phyloP scores from a whole-genome alignment of 768 basidiomycete genomes.

The Clitopilus hobsonii region DNA sequence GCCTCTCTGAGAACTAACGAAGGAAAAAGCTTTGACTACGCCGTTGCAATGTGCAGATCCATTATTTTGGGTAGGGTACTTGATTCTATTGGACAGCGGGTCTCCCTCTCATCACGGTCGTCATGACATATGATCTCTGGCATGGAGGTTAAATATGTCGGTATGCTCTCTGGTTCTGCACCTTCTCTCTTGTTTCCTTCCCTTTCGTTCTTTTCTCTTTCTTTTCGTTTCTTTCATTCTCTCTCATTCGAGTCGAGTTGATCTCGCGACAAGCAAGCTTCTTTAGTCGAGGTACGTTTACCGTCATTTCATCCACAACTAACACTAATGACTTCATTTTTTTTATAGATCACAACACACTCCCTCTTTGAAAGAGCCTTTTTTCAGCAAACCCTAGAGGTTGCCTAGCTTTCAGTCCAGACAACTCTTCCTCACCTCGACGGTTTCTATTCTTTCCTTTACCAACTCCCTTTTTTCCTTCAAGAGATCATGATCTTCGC shows the following conservation, averaged over 20 bases:
- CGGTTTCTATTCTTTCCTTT: constrained; percentile 24
- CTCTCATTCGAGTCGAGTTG: constrained; percentile 58
- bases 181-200: constrained; percentile 14
- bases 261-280: constrained; percentile 51
- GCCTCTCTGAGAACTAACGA: neutral
- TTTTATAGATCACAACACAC: constrained; percentile 37
- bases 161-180: neutral
- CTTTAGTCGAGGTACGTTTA: constrained; percentile 48
- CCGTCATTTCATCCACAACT: neutral
- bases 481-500: constrained; percentile 55
- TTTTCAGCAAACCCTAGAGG: constrained; percentile 55
- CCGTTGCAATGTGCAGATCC: neutral
- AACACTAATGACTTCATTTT: constrained; percentile 2
- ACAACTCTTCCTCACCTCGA: constrained; percentile 39
- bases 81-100: neutral
- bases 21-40: neutral
- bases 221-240: constrained; percentile 31
- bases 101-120: constrained; percentile 18
- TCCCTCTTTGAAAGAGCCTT: constrained; percentile 69
- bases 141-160: neutral
- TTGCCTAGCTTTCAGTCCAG: constrained; percentile 36
- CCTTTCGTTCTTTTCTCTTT: constrained; percentile 22
- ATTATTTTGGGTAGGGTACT: neutral
- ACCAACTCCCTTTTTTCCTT: constrained; percentile 26
- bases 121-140: constrained; percentile 27